These are phyloP conservation scores for Kokia cookei DNA, from an alignment of 441 rosid species.

Conservation along the genomic window DNA sequence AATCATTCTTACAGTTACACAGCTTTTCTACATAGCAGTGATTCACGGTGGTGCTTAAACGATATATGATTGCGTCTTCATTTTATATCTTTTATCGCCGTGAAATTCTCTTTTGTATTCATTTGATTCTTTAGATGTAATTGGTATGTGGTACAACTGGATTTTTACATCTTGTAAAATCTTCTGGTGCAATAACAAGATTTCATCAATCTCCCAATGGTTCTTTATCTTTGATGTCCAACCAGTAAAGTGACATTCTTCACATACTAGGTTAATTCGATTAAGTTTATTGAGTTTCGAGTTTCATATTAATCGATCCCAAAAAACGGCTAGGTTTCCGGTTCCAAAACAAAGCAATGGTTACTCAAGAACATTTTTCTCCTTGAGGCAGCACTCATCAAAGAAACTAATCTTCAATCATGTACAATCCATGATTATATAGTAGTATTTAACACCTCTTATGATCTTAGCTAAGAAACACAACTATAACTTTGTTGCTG, in stretches of 20 bases:
- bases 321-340: background rate
- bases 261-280: background rate
- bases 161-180: constrained; percentile 12
- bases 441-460: background rate
- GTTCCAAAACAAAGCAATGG: background rate
- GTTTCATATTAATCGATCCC: background rate
- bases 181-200: background rate
- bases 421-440: background rate
- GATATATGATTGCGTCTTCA: background rate
- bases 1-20: constrained; percentile 82
- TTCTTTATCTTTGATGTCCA: background rate
- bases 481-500: background rate
- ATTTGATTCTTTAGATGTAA: background rate
- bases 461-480: background rate
- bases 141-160: constrained; percentile 13
- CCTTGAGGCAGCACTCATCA: background rate
- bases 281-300: background rate
- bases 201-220: background rate
- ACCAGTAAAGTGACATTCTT: background rate
- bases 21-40: constrained; percentile 72
- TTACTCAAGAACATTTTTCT: background rate
- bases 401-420: background rate
- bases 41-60: constrained; percentile 41
- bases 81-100: background rate
- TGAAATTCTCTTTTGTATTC: background rate